A percentile compares a stretch with the other conserved stretches of the same genome.
Evolutionary conservation across 2,329 filamentous ascomycete genomes (phyloP).

Genomic region (Berkeleyomyces rouxiae): DNA sequence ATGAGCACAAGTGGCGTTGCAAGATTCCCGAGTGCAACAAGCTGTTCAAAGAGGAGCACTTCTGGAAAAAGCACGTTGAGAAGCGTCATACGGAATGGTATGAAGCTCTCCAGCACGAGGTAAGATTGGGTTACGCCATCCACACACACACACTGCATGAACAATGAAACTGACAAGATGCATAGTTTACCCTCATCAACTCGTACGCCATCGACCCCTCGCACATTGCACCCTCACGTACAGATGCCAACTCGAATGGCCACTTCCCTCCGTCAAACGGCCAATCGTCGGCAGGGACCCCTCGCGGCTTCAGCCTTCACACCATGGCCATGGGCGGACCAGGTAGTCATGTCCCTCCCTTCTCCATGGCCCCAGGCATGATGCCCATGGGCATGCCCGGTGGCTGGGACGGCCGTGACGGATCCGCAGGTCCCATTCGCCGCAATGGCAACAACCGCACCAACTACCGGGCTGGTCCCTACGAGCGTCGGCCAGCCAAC

Average conservation of each 20-base stretch:
- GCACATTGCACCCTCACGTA: conserved; percentile 83
- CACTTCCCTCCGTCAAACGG: conserved; percentile 75
- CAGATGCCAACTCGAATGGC: conserved; percentile 87
- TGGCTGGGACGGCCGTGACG: conserved; percentile 42
- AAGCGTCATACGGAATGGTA: conserved; percentile 88
- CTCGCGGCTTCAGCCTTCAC: conserved; percentile 76
- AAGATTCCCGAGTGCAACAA: conserved; percentile 93
- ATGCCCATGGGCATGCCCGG: conserved; percentile 41
- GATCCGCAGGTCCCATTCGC: conserved; percentile 46
- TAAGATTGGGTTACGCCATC: conserved; percentile 30
- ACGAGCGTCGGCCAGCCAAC: conserved; percentile 49
- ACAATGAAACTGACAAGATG: conserved; percentile 13
- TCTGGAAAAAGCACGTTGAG: conserved; percentile 96
- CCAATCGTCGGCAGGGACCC: conserved; percentile 65
- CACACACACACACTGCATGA: neutral
- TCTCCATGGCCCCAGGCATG: conserved; percentile 33
- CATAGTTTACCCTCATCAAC: conserved; percentile 75
- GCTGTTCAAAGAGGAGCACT: conserved; percentile 90
- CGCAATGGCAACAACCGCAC: conserved; percentile 27
- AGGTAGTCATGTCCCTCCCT: conserved; percentile 39
- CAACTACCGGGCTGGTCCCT: conserved; percentile 51
- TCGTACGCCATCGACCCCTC: conserved; percentile 86
- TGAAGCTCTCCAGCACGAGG: conserved; percentile 64
- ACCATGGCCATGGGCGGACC: conserved; percentile 47
- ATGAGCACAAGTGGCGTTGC: conserved; percentile 92